Percentiles rank a stretch among this genome's conserved stretches.
Evolutionary conservation across 257 asterid genomes (phyloP).

Genomic region (Gentiana macrophylla): DNA sequence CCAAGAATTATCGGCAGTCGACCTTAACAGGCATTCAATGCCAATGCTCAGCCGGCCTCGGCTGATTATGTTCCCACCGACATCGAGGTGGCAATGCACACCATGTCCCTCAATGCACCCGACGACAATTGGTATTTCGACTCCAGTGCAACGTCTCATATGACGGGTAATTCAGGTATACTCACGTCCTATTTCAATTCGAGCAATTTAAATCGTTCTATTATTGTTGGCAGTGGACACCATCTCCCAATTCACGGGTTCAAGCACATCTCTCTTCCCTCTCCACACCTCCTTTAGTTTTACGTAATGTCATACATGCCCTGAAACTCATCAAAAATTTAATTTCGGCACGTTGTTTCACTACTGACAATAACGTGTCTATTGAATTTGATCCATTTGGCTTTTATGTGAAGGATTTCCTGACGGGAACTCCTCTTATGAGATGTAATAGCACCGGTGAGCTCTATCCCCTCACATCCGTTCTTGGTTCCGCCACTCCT

Average conservation of each 20-base stretch:
- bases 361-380: slow-evolving; percentile 1
- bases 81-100: no score
- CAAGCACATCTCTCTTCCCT: not conserved
- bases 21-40: no score
- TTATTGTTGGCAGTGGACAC: not conserved
- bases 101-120: no score
- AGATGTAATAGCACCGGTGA: not conserved
- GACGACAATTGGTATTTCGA: no score
- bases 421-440: not conserved
- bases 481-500: not conserved
- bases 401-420: not conserved
- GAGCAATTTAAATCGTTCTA: not conserved
- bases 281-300: not conserved
- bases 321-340: not conserved
- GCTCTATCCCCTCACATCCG: not conserved
- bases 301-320: not conserved
- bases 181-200: not conserved
- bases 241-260: not conserved
- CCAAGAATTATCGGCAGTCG: no score
- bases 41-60: no score
- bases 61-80: no score
- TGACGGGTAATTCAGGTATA: not conserved
- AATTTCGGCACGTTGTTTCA: not conserved
- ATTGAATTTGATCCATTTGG: slow-evolving; percentile 5
- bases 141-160: no score